phyloP scores from a whole-genome alignment of 371 early-diverging fungal genomes.

The Actinomucor elegans region DNA sequence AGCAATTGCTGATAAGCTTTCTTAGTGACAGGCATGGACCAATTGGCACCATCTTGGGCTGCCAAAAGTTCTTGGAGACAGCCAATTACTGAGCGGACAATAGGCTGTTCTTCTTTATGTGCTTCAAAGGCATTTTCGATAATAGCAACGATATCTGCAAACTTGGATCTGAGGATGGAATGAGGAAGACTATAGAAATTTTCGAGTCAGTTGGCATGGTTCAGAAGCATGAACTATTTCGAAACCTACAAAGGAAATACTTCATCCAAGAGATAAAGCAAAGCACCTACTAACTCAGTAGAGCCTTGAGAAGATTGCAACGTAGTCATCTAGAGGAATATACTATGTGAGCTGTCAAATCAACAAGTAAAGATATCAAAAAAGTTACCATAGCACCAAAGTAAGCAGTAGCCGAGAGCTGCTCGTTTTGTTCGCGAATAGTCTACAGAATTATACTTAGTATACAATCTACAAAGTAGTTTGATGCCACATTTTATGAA shows the following conservation, averaged over 20 bases:
- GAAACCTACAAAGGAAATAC: conserved; percentile 72
- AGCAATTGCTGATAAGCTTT: conserved; percentile 75
- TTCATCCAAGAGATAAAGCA: conserved; percentile 78
- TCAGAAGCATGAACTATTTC: neutral
- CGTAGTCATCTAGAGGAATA: conserved; percentile 67
- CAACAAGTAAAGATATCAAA: conserved; percentile 30
- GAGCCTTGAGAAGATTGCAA: conserved; percentile 47
- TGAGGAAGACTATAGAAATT: conserved; percentile 48
- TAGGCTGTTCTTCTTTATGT: conserved; percentile 69
- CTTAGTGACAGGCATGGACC: conserved; percentile 69
- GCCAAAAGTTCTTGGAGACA: conserved; percentile 82
- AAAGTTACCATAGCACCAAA: conserved; percentile 83
- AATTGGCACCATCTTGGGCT: conserved; percentile 75
- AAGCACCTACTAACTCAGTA: conserved; percentile 61
- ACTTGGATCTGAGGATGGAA: conserved; percentile 67
- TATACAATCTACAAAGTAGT: too few species aligned
- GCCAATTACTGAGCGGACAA: conserved; percentile 73
- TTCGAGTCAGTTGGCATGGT: too few species aligned
- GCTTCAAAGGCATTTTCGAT: conserved; percentile 59
- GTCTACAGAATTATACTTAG: conserved; percentile 43
- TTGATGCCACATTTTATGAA: too few species aligned
- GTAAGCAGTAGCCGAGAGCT: conserved; percentile 77
- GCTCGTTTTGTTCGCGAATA: conserved; percentile 71
- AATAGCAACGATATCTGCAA: conserved; percentile 57
- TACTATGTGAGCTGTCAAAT: neutral